Base-by-base conservation (phyloP, 768 basidiomycete genomes). In the Multifurca ochricompacta region DNA sequence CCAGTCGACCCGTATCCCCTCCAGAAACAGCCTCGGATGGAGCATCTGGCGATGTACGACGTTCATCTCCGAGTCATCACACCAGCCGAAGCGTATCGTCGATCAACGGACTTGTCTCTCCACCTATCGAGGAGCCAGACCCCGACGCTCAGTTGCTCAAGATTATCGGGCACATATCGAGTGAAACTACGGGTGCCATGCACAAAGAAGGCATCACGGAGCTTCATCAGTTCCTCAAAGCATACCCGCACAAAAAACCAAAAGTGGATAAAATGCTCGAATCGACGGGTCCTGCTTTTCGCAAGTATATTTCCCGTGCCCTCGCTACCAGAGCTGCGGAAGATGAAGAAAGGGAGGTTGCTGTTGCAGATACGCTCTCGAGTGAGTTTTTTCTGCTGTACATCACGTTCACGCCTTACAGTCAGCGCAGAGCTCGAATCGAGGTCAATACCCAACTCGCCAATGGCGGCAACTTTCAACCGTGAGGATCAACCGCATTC, bases 121-220 rank as follows among this genome's bases (percentile, higher is more conserved):
- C 77, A 1, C 71, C 77, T n/a, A 73, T 74, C 6, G 83, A 85
- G 67, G 90, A 93, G 66, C 87, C 89, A 1, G 92, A 94, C 67
- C 87, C 89, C 10, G 91, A 93, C 65, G 84, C 81, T 10, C 85
- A 91, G 63, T 71, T 94, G 40, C 78, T 85, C 53, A 80, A 80
- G 11, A 87, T 93, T 61, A 88, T 92, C 63, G 83, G 82, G 37
- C 87, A 92, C 65, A 90, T 90, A 54, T 91, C 87, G 30, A 88
- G 85, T 66, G 87, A 91, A 70, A 88, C 89, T 21, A 89, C 90
- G 4, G 89, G 87, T 14, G 87, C 88, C 14, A 73, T 91, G 71
- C 88, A 92, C 67, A 92, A 92, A 69, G 91, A 95, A 67, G 91
- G 91, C 3, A 93, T 98, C 52, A 94, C 91, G 3, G 91, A 94